Conservation (phyloP, 2,329 filamentous ascomycete genomes). For the Aureobasidium subglaciale region DNA sequence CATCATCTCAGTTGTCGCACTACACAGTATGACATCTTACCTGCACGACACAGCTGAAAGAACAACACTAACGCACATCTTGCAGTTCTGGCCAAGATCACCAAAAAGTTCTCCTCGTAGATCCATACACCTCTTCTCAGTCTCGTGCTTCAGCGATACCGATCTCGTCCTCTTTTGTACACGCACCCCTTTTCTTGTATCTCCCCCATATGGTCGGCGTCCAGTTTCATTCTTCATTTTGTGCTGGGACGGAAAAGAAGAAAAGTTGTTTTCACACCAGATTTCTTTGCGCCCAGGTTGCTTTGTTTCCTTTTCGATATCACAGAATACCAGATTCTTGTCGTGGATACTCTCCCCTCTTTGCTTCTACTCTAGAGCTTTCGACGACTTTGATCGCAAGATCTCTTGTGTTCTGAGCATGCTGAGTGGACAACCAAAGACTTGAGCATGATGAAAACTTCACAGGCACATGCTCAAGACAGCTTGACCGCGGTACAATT, state of each 20-base stretch:
- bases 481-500: neutral
- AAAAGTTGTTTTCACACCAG: conserved; percentile 11
- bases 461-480: neutral
- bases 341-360: neutral
- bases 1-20: conserved; percentile 95
- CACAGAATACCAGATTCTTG: conserved; percentile 2
- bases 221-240: conserved; percentile 8
- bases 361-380: neutral
- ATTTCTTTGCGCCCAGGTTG: neutral
- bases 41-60: conserved; percentile 20
- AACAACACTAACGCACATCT: neutral
- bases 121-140: neutral
- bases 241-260: conserved; percentile 2
- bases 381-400: too few species aligned
- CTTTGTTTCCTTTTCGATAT: conserved; percentile 4
- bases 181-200: conserved; percentile 3
- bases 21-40: conserved; percentile 70
- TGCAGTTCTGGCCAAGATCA: conserved; percentile 89
- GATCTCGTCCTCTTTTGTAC: neutral
- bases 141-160: conserved; percentile 4
- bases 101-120: conserved; percentile 69
- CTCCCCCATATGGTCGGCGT: conserved; percentile 7
- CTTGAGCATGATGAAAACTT: too few species aligned
- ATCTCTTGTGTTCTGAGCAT: too few species aligned
- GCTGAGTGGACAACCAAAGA: too few species aligned